Percentiles rank a stretch among this genome's conserved stretches.
Evolutionary conservation across 148 eudicot genomes (phyloP).

Genomic region (Chenopodium formosanum): DNA sequence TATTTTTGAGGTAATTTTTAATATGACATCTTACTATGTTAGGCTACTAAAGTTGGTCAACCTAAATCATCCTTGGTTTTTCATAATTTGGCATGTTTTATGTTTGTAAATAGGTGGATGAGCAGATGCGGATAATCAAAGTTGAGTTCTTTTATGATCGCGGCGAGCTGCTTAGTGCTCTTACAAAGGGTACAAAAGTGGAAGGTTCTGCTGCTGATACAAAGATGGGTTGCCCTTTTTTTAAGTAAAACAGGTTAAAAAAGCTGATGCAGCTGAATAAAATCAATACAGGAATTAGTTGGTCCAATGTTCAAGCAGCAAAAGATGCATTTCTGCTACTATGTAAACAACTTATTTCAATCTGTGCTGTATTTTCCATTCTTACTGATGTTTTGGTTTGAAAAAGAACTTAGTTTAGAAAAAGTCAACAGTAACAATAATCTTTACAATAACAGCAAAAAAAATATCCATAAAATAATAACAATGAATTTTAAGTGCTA

Average conservation of each 20-base stretch:
- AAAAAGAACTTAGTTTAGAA: no score
- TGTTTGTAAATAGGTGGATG: slow-evolving; percentile 46
- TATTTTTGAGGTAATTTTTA: slow-evolving; percentile 46
- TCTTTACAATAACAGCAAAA: no score
- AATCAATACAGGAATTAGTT: not conserved
- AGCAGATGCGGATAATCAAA: slow-evolving; percentile 53
- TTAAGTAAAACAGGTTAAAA: slow-evolving; percentile 27
- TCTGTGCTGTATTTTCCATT: no score
- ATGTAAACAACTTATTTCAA: no score
- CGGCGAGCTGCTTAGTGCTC: slow-evolving; percentile 60
- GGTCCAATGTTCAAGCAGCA: no score
- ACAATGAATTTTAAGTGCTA: no score
- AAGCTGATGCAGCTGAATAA: not conserved
- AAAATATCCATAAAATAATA: no score
- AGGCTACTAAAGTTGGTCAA: not conserved
- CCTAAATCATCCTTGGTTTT: no score
- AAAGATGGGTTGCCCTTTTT: slow-evolving; percentile 49
- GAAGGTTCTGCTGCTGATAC: slow-evolving; percentile 21
- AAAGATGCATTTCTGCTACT: no score
- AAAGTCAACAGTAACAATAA: no score
- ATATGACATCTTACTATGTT: not conserved
- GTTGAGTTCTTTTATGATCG: slow-evolving; percentile 70
- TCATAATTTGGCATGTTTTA: no score
- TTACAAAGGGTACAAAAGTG: slow-evolving; percentile 38
- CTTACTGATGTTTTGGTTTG: no score